These are phyloP conservation scores for Hypoxylon rubiginosum DNA, from an alignment of 2,329 filamentous ascomycete genomes.

Conservation along the genomic window DNA sequence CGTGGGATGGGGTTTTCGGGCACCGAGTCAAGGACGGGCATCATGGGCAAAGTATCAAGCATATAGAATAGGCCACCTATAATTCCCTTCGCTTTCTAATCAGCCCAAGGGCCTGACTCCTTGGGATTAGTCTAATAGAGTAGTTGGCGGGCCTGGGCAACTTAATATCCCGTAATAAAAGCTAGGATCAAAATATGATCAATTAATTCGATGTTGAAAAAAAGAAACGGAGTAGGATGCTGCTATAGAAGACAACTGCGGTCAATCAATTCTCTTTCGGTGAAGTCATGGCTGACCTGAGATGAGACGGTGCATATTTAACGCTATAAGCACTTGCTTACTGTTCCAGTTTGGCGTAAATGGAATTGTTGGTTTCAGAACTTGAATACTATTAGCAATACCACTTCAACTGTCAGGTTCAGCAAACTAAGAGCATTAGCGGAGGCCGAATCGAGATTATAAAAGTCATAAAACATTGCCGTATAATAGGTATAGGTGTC, in stretches of 20 bases:
- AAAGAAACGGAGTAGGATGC: neutral
- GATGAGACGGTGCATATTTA: neutral
- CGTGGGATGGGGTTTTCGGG: neutral
- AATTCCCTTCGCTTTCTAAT: neutral
- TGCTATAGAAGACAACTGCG: neutral
- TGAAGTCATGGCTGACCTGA: neutral
- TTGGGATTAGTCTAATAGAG: neutral
- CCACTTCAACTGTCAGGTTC: neutral
- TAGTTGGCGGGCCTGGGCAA: neutral
- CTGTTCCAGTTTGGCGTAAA: neutral
- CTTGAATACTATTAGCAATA: slow-evolving; percentile 1
- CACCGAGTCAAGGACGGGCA: neutral
- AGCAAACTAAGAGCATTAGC: neutral
- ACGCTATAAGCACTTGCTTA: neutral
- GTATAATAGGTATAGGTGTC: neutral
- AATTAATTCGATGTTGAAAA: neutral
- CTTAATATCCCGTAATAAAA: neutral
- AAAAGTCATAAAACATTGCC: neutral
- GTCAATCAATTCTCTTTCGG: neutral
- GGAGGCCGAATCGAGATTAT: neutral
- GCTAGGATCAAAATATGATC: neutral
- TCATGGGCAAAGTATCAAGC: neutral
- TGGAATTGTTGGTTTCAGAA: neutral
- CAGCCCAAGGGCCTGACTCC: neutral
- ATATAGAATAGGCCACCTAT: neutral